Evolutionary conservation across 2,329 filamentous ascomycete genomes (phyloP).

Genomic region (Calonectria pteridis): DNA sequence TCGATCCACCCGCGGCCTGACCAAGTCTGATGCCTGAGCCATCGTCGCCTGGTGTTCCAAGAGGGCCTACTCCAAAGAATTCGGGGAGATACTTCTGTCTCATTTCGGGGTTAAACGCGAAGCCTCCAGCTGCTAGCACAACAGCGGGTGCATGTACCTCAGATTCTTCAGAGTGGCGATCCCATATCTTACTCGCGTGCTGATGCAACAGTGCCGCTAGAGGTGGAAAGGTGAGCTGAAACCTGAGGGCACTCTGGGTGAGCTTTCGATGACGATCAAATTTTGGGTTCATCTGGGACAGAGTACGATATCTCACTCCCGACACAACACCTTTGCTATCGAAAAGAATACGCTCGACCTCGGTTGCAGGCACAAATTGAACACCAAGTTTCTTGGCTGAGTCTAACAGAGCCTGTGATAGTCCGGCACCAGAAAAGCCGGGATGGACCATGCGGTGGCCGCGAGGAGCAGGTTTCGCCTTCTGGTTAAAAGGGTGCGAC

Average conservation of each 20-base stretch:
- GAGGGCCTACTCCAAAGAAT: background rate
- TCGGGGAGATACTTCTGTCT: background rate
- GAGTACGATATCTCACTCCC: background rate
- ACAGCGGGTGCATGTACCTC: background rate
- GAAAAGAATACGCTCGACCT: background rate
- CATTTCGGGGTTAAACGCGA: background rate
- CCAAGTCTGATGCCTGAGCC: background rate
- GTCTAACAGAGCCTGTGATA: background rate
- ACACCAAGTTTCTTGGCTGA: background rate
- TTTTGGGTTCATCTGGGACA: background rate
- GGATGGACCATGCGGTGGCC: background rate
- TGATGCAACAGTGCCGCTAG: background rate
- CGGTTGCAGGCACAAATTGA: background rate
- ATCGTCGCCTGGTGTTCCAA: background rate
- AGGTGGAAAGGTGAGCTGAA: background rate
- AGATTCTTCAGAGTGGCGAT: background rate
- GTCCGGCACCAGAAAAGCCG: background rate
- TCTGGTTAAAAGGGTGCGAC: background rate
- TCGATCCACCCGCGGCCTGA: background rate
- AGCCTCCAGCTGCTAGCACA: background rate
- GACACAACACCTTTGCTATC: background rate
- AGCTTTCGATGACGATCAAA: background rate
- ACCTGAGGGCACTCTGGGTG: background rate
- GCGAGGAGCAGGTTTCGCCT: background rate
- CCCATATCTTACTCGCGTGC: background rate